Conservation (phyloP, 225 moss, liverwort and hornwort species). For the Neckera pumila region DNA sequence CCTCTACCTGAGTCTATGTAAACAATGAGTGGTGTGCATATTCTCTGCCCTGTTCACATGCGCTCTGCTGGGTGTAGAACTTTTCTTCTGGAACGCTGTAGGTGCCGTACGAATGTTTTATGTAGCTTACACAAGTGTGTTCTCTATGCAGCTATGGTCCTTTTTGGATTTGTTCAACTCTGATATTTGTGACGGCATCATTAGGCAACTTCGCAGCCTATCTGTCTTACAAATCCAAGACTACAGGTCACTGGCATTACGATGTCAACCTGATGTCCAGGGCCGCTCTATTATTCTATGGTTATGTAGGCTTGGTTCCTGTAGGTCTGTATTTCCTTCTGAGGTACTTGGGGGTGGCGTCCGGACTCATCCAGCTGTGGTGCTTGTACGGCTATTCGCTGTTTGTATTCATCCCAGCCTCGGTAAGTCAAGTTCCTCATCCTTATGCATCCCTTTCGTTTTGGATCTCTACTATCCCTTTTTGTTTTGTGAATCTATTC, state of each 20-base stretch:
- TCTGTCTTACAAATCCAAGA: conserved; percentile 66
- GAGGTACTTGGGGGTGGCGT: conserved; percentile 68
- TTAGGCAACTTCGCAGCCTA: conserved; percentile 91
- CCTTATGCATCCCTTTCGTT: not conserved
- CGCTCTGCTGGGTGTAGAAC: not conserved
- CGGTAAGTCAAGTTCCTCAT: conserved; percentile 29
- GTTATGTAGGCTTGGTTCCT: conserved; percentile 80
- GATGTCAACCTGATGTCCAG: conserved; percentile 77
- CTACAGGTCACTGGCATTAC: conserved; percentile 71
- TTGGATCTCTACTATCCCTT: not conserved
- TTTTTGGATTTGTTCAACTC: conserved; percentile 95
- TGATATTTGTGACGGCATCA: conserved; percentile 85
- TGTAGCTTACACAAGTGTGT: not conserved
- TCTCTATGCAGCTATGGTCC: conserved; percentile 72
- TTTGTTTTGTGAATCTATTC: not conserved
- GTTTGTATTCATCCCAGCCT: conserved; percentile 93
- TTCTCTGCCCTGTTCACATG: not conserved
- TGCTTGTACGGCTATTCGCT: conserved; percentile 98
- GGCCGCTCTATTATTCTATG: conserved; percentile 84
- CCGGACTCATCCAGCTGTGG: conserved; percentile 88
- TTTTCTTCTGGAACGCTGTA: not conserved
- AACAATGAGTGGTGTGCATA: not conserved
- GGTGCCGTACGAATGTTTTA: not conserved
- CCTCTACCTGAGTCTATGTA: not conserved
- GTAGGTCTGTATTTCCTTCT: conserved; percentile 79